Base-by-base conservation (phyloP, 192 early-diverging fungal species). In the Podila epigama region DNA sequence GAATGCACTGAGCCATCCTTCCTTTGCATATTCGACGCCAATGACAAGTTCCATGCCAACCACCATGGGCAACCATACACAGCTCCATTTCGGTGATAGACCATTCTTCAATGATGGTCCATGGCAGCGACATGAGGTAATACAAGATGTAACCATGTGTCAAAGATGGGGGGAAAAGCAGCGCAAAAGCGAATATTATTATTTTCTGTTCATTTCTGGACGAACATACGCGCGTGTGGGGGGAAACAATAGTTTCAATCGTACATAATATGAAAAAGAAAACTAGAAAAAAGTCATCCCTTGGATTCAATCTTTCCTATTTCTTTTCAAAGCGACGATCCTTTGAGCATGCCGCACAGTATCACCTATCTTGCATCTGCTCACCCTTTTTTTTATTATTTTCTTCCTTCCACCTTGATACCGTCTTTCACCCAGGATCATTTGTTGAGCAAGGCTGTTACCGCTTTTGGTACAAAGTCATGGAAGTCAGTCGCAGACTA, bases 41-140 rank as follows among this genome's bases (percentile, higher is more conserved):
- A 41, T 22, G 11, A 15, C 33, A 15, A 41, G 51, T 39, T 20
- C 34, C 54, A 31, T 55, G 34, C 58, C 16, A 25, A 29, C 8
- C 58, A 9, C 37, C 37, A 7, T 10, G n/a, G 29, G 8, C 37
- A n/a, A 42, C 35, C 42, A 32, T 12, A 0, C 16, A 35, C 18
- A 51, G 16, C 60, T 18, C 12, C 60, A 51, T 4, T 15, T 25
- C 12, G 9, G 27, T 27, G 34, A 60, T 9, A 18, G 20, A 5
- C 7, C 44, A 48, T 48, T 35, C 48, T 65, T 31, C 32, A 40
- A 60, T 31, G 63, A 72, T n/a, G 57, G 72, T 13, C 72, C 65
- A 20, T 77, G 72, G 72, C 66, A 67, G 32, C 66, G 66, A 13
- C 72, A 68, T 42, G 72, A 77, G 53, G 71, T 75, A n/a, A n/a